Evolutionary conservation across 768 basidiomycete species (phyloP), one percentile per base, ranked within the genome.

Genomic region (Boletus tylopilopsis): DNA sequence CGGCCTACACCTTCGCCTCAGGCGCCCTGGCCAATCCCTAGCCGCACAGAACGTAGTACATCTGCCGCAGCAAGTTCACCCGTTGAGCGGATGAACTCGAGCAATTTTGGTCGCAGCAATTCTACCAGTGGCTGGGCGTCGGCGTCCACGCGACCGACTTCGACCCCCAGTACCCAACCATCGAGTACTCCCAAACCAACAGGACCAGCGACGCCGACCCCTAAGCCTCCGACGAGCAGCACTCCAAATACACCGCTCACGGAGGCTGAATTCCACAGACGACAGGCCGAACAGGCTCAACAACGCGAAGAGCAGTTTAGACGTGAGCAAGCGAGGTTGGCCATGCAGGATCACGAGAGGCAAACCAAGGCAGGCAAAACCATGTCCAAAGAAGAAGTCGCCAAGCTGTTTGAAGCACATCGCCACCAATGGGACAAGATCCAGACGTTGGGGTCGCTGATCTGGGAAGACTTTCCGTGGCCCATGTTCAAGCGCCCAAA

Each of bases 381-480:
- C 23, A 65, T 81, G 60, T 73, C 74, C 54, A 80, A 76, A 53
- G 81, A 85, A 45, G 81, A 85, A 5, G 67, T 84, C 33, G 58
- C 73, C 25, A 73, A 73, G 52, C 56, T 83, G 6, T 82, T 81
- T 57, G 81, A 81, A 38, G 70, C 67, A 34, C 85, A 89, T 59
- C 85, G 85, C 33, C 71, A 71, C 34, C 77, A 78, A 43, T 87
- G 87, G 86, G 67, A 68, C 42, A 74, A 70, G 47, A 66, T 83
- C 6, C 63, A 67, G 35, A 60, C 56, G 12, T 33, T 64, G 49
- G 65, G 65, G 36, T 71, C 72, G 47, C 68, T 87, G 50, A 73
- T 69, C 30, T 89, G 86, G 87, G 71, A 74, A 25, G 75, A 77
- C 58, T 82, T 90, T 59, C 87, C 87, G 9, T 90, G 87, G 87